Evolutionary conservation across 2,329 filamentous ascomycete genomes (phyloP).

Genomic region (Fusarium virguliforme): DNA sequence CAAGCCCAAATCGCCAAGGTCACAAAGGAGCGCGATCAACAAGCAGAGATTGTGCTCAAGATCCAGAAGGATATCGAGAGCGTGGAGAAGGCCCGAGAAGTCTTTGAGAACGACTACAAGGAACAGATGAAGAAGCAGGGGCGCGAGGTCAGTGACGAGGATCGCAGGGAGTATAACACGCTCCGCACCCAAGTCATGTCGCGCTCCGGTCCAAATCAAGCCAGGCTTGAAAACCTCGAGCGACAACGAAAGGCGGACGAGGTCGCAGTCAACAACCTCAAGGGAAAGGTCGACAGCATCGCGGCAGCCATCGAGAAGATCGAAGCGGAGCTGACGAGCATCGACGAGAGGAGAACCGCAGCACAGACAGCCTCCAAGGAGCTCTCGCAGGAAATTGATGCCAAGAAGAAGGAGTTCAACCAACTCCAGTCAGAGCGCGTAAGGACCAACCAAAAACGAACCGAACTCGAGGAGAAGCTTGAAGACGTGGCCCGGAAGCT

Average conservation of each 20-base stretch:
- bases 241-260: conserved; percentile 93
- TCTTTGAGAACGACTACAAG: conserved; percentile 90
- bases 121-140: conserved; percentile 90
- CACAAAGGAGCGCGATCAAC: conserved; percentile 81
- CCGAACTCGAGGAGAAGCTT: conserved; percentile 93
- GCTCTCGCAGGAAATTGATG: conserved; percentile 82
- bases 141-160: conserved; percentile 85
- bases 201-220: conserved; percentile 84
- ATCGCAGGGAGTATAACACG: conserved; percentile 90
- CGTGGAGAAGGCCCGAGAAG: conserved; percentile 90
- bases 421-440: conserved; percentile 87
- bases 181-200: conserved; percentile 89
- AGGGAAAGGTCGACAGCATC: conserved; percentile 86
- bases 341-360: conserved; percentile 78
- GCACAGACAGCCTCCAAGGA: conserved; percentile 76
- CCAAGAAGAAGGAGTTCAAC: conserved; percentile 93
- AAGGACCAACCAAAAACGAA: conserved; percentile 84
- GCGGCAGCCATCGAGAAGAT: conserved; percentile 82
- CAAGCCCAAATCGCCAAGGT: conserved; percentile 79
- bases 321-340: conserved; percentile 77
- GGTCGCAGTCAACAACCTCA: conserved; percentile 90
- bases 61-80: conserved; percentile 84
- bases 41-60: conserved; percentile 78
- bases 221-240: conserved; percentile 87
- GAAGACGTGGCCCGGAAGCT: conserved; percentile 85